Percentiles rank a stretch among this genome's conserved stretches.
These are phyloP conservation scores for Tilletiaria anomala DNA, from an alignment of 1,284 basidiomycete genomes.

Conservation along the genomic window DNA sequence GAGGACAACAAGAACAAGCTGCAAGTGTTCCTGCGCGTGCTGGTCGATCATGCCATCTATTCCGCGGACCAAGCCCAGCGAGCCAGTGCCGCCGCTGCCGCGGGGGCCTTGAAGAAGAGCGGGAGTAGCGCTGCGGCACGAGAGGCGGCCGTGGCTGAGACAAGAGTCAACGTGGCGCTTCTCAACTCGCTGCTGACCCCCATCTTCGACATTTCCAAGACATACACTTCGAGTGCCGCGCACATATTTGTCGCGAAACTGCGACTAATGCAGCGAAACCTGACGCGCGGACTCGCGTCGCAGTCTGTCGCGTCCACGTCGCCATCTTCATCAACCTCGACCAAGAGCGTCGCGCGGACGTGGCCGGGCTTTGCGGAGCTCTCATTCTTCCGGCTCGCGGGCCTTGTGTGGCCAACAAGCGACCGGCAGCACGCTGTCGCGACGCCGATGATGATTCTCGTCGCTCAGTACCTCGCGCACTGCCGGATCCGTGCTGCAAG, in stretches of 20 bases:
- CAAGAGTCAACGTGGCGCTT: constrained; percentile 46
- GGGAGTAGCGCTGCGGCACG: no score
- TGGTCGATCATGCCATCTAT: constrained; percentile 85
- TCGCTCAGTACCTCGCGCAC: constrained; percentile 80
- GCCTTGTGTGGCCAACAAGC: constrained; percentile 72
- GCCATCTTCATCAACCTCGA: no score
- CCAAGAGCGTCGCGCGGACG: constrained; percentile 55
- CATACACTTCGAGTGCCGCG: constrained; percentile 68
- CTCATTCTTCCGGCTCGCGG: constrained; percentile 62
- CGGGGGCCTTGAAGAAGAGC: no score
- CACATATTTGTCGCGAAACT: constrained; percentile 70
- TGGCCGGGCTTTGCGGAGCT: constrained; percentile 80
- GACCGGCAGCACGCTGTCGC: constrained; percentile 82
- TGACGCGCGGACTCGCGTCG: constrained; percentile 65
- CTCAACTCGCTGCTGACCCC: constrained; percentile 65
- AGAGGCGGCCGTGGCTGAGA: not conserved
- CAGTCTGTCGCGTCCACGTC: no score
- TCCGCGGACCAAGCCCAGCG: constrained; percentile 12
- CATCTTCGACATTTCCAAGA: constrained; percentile 60
- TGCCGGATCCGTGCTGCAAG: constrained; percentile 58
- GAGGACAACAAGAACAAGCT: constrained; percentile 76
- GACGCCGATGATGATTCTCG: constrained; percentile 69
- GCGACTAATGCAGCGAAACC: constrained; percentile 82
- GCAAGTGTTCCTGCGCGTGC: constrained; percentile 52
- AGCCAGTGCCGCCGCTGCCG: no score